Conservation (phyloP, 2,329 filamentous ascomycete species). For the Sporothrix pseudoabietina region DNA sequence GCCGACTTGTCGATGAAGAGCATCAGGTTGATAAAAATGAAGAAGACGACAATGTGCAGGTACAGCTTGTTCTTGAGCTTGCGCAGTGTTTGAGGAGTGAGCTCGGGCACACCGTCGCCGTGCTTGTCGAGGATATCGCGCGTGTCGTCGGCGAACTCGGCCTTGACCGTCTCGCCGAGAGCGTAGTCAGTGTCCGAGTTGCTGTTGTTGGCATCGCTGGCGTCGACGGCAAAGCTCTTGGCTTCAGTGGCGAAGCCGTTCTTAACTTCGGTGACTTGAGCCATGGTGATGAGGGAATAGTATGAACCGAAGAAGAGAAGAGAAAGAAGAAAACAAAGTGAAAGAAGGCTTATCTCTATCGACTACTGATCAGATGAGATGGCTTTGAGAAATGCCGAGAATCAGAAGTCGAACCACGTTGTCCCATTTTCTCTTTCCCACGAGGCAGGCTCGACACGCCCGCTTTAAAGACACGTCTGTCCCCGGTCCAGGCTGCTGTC, state of each 20-base stretch:
- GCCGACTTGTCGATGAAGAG: constrained; percentile 48
- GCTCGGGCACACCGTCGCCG: constrained; percentile 5
- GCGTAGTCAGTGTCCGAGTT: background rate
- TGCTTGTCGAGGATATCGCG: constrained; percentile 7
- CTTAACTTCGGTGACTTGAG: background rate
- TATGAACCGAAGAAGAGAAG: too few relatives aligned
- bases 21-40: constrained; percentile 43
- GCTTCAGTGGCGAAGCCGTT: background rate
- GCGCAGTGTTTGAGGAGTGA: constrained; percentile 14
- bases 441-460: background rate
- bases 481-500: background rate
- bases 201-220: background rate
- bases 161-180: background rate
- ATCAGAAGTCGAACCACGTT: background rate
- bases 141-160: constrained; percentile 18
- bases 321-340: background rate
- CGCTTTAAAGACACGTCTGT: constrained; percentile 10
- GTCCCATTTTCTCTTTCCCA: background rate
- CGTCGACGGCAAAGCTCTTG: background rate
- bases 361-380: constrained; percentile 3
- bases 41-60: constrained; percentile 40
- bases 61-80: constrained; percentile 40
- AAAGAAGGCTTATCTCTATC: background rate
- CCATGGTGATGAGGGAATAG: background rate
- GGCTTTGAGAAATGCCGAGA: background rate